A percentile compares a stretch with the other conserved stretches of the same genome.
phyloP scores from a whole-genome alignment of 805 yeast species.

The Zygosaccharomyces bailii region DNA sequence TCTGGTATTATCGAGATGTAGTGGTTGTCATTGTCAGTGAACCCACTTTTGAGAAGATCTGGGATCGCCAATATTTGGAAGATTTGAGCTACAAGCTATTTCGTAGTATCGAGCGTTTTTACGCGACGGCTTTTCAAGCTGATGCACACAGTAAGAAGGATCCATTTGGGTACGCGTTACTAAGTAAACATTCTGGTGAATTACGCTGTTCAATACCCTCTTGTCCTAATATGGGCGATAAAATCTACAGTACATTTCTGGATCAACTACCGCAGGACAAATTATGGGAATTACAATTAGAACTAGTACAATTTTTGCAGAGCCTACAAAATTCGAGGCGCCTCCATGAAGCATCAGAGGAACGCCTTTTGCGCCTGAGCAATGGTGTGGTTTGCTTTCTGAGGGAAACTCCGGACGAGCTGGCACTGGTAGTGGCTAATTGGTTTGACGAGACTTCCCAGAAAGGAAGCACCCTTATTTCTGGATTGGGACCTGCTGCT shows the following conservation, averaged over 20 bases:
- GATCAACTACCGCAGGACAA: conserved; percentile 23
- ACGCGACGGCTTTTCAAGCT: conserved; percentile 14
- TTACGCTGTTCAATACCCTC: conserved; percentile 29
- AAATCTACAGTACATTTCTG: conserved; percentile 22
- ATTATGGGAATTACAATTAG: conserved; percentile 27
- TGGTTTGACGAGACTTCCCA: conserved; percentile 27
- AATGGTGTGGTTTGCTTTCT: conserved; percentile 35
- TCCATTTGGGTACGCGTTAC: conserved; percentile 26
- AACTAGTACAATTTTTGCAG: conserved; percentile 20
- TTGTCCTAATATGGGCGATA: conserved; percentile 14
- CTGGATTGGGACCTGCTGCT: conserved; percentile 26
- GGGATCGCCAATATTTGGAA: conserved; percentile 30
- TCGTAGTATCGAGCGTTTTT: conserved; percentile 24
- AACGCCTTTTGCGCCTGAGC: conserved; percentile 30
- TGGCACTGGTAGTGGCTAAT: conserved; percentile 27
- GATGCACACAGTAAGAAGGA: conserved; percentile 5
- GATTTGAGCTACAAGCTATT: conserved; percentile 25
- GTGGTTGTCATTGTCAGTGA: conserved; percentile 29
- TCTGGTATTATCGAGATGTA: conserved; percentile 33
- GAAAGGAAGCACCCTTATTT: conserved; percentile 14
- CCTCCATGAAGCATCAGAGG: conserved; percentile 21
- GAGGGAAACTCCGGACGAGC: conserved; percentile 17
- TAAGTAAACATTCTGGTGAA: conserved; percentile 14
- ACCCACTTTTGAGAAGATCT: conserved; percentile 24
- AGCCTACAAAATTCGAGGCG: conserved; percentile 20